Base-by-base conservation (phyloP, 73 alveolate species). In the Symbiodinium pilosum region DNA sequence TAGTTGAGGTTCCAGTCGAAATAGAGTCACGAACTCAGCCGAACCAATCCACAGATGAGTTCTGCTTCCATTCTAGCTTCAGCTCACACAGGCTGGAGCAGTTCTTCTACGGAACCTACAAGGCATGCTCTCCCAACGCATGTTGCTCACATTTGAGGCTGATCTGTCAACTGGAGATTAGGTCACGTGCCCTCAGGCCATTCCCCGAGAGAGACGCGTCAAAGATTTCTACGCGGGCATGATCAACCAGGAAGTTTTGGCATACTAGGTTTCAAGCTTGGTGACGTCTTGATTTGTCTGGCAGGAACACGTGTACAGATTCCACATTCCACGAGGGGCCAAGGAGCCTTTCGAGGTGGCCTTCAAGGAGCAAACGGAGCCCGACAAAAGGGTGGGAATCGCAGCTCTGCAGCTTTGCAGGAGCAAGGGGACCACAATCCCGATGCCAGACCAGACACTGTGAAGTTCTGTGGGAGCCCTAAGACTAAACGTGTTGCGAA, bases 371-470 rank as follows among this genome's bases (percentile, higher is more conserved):
- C 85, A n/a, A n/a, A n/a, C n/a, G n/a, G n/a, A n/a, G n/a, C n/a
- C n/a, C n/a, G 69, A 20, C 9, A 52, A 9, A 36, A n/a, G n/a
- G n/a, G n/a, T n/a, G n/a, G n/a, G n/a, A n/a, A n/a, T n/a, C n/a
- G n/a, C n/a, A n/a, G n/a, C n/a, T n/a, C n/a, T n/a, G n/a, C n/a
- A n/a, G n/a, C n/a, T n/a, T n/a, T n/a, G n/a, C n/a, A 88, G 95
- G 95, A 88, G 95, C 95, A 88, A 64, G 95, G 95, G 34, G 95
- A 88, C 71, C 95, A 88, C 69, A 88, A 88, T 28, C 86, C 95
- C 12, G 95, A 88, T 36, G 68, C 85, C 2, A 47, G 95, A 28
- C 95, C 95, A 24, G 95, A 88, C 69, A 64, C 95, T 18, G 86
- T 88, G 47, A 64, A 56, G 14, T 88, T 88, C 44, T 41, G 89